Conservation (phyloP, 306 rosid species). For the Vigna hirtella region DNA sequence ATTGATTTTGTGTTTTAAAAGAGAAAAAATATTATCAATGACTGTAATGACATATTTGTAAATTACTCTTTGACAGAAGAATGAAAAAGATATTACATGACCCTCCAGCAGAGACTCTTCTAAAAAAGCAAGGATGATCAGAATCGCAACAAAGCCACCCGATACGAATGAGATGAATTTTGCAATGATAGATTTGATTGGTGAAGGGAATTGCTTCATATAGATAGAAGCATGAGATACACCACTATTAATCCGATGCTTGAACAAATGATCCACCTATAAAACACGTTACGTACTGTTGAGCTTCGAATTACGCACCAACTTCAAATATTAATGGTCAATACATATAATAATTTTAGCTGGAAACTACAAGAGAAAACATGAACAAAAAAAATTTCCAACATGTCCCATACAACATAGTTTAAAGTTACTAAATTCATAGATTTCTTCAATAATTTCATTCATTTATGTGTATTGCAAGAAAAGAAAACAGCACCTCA, state of each 20-base stretch:
- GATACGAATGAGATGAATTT: conserved; percentile 90
- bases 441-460: conserved; percentile 7
- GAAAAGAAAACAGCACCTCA: conserved; percentile 60
- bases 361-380: not conserved
- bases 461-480: not conserved
- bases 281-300: conserved; percentile 33
- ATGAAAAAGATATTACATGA: conserved; percentile 66
- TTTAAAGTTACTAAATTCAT: conserved; percentile 3
- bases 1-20: not conserved
- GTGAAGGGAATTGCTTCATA: conserved; percentile 93
- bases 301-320: conserved; percentile 14
- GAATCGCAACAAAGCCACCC: conserved; percentile 94
- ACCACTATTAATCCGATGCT: conserved; percentile 87
- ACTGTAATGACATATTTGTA: conserved; percentile 14
- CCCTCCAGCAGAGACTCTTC: conserved; percentile 98
- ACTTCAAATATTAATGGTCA: not conserved
- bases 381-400: conserved; percentile 21
- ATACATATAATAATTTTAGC: not conserved
- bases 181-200: conserved; percentile 79
- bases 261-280: conserved; percentile 95
- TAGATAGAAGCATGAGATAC: conserved; percentile 80
- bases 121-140: conserved; percentile 86
- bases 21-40: not conserved
- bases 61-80: not conserved
- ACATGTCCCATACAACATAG: not conserved